Conservation (phyloP, 2,329 filamentous ascomycete genomes). For the Drechslerella coelobrocha region DNA sequence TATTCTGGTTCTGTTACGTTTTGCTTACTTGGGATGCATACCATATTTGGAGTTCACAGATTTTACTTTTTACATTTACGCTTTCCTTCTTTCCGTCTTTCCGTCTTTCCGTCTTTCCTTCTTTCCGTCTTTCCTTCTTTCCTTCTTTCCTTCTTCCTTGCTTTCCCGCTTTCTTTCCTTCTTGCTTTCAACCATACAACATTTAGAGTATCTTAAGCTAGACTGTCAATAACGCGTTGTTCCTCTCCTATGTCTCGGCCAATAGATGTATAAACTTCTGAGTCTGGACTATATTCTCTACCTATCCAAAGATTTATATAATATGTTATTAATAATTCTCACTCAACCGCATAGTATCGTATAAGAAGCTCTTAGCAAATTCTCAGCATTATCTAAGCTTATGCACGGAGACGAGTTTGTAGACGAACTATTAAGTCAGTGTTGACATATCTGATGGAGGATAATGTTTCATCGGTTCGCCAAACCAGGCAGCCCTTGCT, state of each 20-base stretch:
- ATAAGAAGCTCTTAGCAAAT: too few species aligned
- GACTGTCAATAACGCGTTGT: not conserved
- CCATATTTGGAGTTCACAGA: not conserved
- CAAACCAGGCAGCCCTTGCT: conserved; percentile 35
- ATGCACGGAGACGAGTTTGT: not conserved
- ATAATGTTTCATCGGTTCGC: conserved; percentile 10
- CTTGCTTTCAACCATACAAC: not conserved
- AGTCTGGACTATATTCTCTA: too few species aligned
- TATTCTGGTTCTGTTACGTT: not conserved
- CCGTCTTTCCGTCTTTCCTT: too few species aligned
- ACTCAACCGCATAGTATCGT: too few species aligned
- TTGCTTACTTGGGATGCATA: not conserved
- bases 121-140: too few species aligned
- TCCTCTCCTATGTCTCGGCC: not conserved
- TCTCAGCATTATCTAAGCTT: not conserved
- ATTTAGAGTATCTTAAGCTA: not conserved
- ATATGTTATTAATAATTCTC: too few species aligned
- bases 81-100: not conserved
- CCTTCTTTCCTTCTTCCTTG: too few species aligned
- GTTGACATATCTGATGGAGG: conserved; percentile 6
- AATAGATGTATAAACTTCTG: not conserved
- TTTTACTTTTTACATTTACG: not conserved
- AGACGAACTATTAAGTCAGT: not conserved
- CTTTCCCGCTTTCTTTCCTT: too few species aligned
- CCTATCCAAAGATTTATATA: too few species aligned